Evolutionary conservation across 1,139 yeast genomes (phyloP), one percentile per base, ranked within the genome.

Genomic region (Pichia sp.): DNA sequence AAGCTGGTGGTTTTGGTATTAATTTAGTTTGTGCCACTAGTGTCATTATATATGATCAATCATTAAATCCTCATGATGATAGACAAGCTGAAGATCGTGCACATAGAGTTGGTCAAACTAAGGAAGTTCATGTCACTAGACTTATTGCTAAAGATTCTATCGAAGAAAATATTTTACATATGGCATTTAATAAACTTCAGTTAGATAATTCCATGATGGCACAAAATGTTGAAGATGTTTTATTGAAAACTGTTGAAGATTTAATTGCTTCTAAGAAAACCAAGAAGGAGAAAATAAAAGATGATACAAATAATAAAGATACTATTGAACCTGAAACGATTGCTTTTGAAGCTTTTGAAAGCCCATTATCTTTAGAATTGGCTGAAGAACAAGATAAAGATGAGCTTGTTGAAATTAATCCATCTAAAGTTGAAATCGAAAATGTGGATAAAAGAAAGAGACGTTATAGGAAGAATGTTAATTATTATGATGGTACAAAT

Each of bases 61-160:
- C 95, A 36, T 91, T 91, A 65, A 91, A 91, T 55, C 99, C 99
- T 0, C 98, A 93, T 60, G 98, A 91, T 61, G 99, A 91, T 59
- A 84, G 83, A 58, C 99, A 91, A 65, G 99, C 99, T 0, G 98
- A 93, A 60, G 98, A 91, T 61, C 75, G 99, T 57, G 96, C 98
- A 0, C 99, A 91, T 62, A 76, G 99, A 62, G 78, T 93, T 52
- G 99, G 99, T 5, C 99, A 93, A 64, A 88, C 88, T 68, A 91
- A 89, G 60, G 96, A 91, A 29, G 99, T 93, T 35, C 87, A 88
- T 61, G 98, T 93, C 15, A 89, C 89, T 59, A 72, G 97, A 54
- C 72, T 93, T 52, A 86, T 93, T 53, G 74, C 84, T 10, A 72
- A 71, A 50, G 71, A 77, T 42, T 80, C 96, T 1, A 82, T 93